phyloP scores from a whole-genome alignment of 495 filamentous ascomycete species.

The Bathelium albidoporum region DNA sequence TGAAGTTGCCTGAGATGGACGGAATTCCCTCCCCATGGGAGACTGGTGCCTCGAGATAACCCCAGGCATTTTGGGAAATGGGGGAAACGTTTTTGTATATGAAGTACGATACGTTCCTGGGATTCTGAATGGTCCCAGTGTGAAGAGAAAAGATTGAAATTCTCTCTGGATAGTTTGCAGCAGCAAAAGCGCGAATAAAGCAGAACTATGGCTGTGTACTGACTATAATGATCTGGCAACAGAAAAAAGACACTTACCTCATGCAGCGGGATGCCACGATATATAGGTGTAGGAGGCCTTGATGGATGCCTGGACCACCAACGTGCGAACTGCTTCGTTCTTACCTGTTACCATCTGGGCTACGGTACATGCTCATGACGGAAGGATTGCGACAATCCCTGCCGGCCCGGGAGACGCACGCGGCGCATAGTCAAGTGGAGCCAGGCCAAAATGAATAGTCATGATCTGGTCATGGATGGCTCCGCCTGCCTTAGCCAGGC shows the following conservation, averaged over 20 bases:
- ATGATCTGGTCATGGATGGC: slow-evolving; percentile 1
- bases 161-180: not conserved
- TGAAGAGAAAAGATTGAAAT: not conserved
- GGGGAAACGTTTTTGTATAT: not conserved
- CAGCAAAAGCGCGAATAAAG: not conserved
- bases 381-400: not conserved
- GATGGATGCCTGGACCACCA: not conserved
- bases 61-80: not conserved
- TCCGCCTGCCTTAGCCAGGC: not conserved
- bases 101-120: not conserved
- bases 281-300: slow-evolving; percentile 3
- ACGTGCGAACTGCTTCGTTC: too few species aligned
- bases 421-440: not conserved
- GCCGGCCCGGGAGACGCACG: not conserved
- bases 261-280: not conserved
- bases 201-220: not conserved
- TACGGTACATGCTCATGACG: not conserved
- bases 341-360: not conserved
- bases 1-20: not conserved
- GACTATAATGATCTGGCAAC: not conserved
- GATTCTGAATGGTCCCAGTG: not conserved
- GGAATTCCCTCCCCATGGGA: not conserved
- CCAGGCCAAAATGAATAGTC: not conserved
- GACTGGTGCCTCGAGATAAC: not conserved
- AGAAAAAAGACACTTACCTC: not conserved